Conservation (phyloP, 352 stramenopile species). For the Phytopythium cucurbitacearum region DNA sequence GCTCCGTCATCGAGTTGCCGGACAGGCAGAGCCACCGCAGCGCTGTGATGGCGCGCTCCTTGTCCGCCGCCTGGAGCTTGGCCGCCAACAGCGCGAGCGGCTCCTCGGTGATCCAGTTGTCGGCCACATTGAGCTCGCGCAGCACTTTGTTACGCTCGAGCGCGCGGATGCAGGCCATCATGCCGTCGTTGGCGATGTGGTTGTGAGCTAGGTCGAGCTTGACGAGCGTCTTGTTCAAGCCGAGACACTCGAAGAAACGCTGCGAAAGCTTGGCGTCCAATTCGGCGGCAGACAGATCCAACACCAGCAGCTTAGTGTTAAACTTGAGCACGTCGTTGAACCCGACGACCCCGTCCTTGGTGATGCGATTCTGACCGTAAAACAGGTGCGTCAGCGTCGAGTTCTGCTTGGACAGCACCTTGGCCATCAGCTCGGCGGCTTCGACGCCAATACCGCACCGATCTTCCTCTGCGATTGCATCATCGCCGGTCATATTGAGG, state of each 20-base stretch:
- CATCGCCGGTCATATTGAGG: slow-evolving; percentile 66
- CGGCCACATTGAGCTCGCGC: slow-evolving; percentile 62
- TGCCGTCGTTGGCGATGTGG: slow-evolving; percentile 65
- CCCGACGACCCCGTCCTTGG: slow-evolving; percentile 38
- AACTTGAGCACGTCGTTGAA: slow-evolving; percentile 58
- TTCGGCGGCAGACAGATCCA: slow-evolving; percentile 61
- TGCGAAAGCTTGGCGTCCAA: slow-evolving; percentile 53
- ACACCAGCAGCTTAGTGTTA: slow-evolving; percentile 35
- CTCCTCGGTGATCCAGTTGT: slow-evolving; percentile 77
- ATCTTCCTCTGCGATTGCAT: slow-evolving; percentile 44
- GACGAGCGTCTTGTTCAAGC: slow-evolving; percentile 47
- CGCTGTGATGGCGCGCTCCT: slow-evolving; percentile 12
- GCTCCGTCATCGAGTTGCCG: slow-evolving; percentile 60
- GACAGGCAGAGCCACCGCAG: slow-evolving; percentile 56
- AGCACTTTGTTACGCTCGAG: slow-evolving; percentile 52
- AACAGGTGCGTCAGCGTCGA: slow-evolving; percentile 42
- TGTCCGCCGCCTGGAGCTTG: slow-evolving; percentile 26
- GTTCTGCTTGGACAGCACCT: slow-evolving; percentile 40
- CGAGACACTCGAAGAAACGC: slow-evolving; percentile 65
- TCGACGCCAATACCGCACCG: slow-evolving; percentile 41
- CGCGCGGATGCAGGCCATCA: slow-evolving; percentile 52
- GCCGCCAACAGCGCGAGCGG: slow-evolving; percentile 37
- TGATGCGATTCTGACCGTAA: slow-evolving; percentile 61
- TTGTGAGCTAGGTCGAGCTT: slow-evolving; percentile 63
- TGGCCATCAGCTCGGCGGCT: slow-evolving; percentile 36